A percentile compares a stretch with the other conserved stretches of the same genome.
Evolutionary conservation across 805 yeast genomes (phyloP).

Genomic region (Suhomyces emberorum): DNA sequence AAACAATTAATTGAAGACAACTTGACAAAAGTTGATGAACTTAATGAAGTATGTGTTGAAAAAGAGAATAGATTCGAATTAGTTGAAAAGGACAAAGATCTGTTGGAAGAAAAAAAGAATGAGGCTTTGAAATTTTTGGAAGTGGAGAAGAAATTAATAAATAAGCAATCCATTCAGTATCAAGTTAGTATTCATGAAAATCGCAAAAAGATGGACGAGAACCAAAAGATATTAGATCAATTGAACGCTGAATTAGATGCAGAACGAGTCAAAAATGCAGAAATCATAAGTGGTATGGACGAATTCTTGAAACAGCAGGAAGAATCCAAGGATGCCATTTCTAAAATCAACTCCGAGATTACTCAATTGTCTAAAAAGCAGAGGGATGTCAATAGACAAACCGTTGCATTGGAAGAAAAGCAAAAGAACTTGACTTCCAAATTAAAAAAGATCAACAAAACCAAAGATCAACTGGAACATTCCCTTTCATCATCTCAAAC

Average conservation of each 20-base stretch:
- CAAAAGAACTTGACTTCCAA: slow-evolving; percentile 61
- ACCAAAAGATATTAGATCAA: slow-evolving; percentile 35
- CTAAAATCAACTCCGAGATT: slow-evolving; percentile 22
- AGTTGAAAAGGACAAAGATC: slow-evolving; percentile 71
- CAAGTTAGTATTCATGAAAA: slow-evolving; percentile 50
- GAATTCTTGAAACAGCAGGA: slow-evolving; percentile 33
- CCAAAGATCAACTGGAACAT: slow-evolving; percentile 46
- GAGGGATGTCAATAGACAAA: slow-evolving; percentile 42
- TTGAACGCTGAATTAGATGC: slow-evolving; percentile 39
- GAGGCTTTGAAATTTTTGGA: slow-evolving; percentile 65
- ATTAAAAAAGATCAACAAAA: slow-evolving; percentile 55
- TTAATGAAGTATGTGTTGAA: slow-evolving; percentile 77
- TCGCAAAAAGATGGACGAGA: slow-evolving; percentile 36
- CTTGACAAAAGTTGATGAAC: slow-evolving; percentile 57
- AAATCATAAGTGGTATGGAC: slow-evolving; percentile 26
- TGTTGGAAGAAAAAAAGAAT: slow-evolving; percentile 62
- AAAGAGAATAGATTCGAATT: slow-evolving; percentile 76
- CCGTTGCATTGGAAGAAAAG: slow-evolving; percentile 74
- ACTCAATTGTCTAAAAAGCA: slow-evolving; percentile 23
- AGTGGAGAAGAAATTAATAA: slow-evolving; percentile 58
- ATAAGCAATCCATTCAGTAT: slow-evolving; percentile 50
- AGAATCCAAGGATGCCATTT: slow-evolving; percentile 22
- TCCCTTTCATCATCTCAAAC: slow-evolving; percentile 43
- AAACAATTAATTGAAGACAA: slow-evolving; percentile 71
- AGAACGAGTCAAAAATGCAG: slow-evolving; percentile 43